Conservation (phyloP, 495 filamentous ascomycete species). For the Hypoxylon rickii region DNA sequence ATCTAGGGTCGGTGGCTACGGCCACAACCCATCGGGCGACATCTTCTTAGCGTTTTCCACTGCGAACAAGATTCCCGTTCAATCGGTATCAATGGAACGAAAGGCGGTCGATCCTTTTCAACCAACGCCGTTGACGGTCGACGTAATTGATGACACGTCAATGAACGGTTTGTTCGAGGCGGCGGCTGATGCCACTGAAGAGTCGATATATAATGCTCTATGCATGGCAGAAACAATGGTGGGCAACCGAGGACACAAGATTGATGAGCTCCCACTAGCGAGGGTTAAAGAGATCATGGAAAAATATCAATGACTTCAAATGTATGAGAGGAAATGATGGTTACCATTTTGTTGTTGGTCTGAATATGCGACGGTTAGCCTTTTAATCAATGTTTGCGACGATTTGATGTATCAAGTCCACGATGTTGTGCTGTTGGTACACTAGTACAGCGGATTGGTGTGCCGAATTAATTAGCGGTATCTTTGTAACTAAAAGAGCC, state of each 20-base stretch:
- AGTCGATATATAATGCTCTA: conserved; percentile 58
- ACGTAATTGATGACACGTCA: conserved; percentile 52
- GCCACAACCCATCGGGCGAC: conserved; percentile 55
- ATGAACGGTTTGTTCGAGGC: conserved; percentile 57
- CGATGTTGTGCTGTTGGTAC: no score
- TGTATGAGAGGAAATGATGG: no score
- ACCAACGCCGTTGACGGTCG: conserved; percentile 42
- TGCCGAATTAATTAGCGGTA: no score
- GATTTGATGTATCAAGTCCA: no score
- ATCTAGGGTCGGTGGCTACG: conserved; percentile 53
- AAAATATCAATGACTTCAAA: no score
- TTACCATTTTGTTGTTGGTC: no score
- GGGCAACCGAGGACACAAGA: conserved; percentile 41
- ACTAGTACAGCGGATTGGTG: no score
- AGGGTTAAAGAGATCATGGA: conserved; percentile 53
- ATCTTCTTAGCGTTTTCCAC: conserved; percentile 61
- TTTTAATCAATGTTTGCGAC: no score
- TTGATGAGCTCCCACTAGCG: conserved; percentile 52
- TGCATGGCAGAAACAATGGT: conserved; percentile 55
- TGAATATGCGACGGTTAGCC: no score
- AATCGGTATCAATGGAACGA: conserved; percentile 37
- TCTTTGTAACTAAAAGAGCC: no score
- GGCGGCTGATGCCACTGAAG: conserved; percentile 55
- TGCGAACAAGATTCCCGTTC: conserved; percentile 46
- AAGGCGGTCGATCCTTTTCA: conserved; percentile 37